A percentile compares a stretch with the other conserved stretches of the same genome.
Evolutionary conservation across 1,284 basidiomycete genomes (phyloP).

Genomic region (Vanrija pseudolonga): DNA sequence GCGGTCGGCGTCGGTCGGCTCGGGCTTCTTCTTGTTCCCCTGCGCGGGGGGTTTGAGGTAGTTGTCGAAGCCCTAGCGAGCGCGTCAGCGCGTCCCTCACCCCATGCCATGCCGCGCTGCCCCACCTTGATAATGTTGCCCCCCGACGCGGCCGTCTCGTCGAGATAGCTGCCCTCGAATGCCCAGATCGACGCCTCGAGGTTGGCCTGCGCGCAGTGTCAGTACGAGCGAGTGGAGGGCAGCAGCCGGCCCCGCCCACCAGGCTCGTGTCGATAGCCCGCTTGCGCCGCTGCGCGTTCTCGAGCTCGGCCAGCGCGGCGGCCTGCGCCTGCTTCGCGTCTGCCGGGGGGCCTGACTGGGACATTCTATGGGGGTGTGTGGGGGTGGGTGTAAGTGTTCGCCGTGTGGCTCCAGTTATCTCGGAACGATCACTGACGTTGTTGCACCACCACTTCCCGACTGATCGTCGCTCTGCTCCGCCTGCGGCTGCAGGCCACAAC

Average conservation of each 20-base stretch:
- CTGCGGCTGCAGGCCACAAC: neutral
- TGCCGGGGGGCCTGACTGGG: constrained; percentile 39
- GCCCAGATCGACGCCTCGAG: constrained; percentile 52
- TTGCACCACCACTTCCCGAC: neutral
- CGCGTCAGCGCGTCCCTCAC: neutral
- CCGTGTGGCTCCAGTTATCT: neutral
- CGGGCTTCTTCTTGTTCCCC: constrained; percentile 44
- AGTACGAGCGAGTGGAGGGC: neutral
- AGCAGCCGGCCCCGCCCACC: constrained; percentile 25
- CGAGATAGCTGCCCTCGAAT: constrained; percentile 53
- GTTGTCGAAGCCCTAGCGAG: constrained; percentile 50
- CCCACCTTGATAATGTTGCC: constrained; percentile 51
- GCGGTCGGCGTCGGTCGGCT: constrained; percentile 47
- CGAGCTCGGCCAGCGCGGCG: constrained; percentile 38
- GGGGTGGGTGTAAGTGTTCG: neutral
- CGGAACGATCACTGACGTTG: neutral
- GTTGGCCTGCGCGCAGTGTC: constrained; percentile 38
- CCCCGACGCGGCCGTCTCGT: constrained; percentile 46
- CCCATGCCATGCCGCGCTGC: neutral
- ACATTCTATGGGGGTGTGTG: constrained; percentile 28
- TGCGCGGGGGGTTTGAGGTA: constrained; percentile 50
- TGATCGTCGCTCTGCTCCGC: neutral
- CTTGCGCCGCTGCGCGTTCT: constrained; percentile 40
- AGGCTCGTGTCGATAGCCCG: constrained; percentile 37
- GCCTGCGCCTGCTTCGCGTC: constrained; percentile 48